Base-by-base conservation (phyloP, 805 yeast species). In the Lipomyces starkeyi region DNA sequence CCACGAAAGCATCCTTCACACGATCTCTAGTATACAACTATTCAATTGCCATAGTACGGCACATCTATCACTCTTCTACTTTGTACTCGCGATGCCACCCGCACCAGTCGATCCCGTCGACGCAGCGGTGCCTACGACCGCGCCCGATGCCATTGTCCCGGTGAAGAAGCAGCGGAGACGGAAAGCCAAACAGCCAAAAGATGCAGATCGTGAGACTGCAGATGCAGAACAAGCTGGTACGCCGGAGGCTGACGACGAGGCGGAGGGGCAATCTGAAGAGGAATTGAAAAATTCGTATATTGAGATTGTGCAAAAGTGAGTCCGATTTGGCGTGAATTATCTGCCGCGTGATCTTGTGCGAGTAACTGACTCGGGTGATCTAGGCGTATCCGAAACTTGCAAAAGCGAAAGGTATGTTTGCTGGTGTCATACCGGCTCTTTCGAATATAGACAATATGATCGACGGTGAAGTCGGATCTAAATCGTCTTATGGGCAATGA, bases 321-420 rank as follows among this genome's bases (percentile, higher is more conserved):
- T 43, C 35, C n/a, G 14, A 54, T 17, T 22, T 54, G 34, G 27
- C n/a, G 49, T 8, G 20, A 32, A 29, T 29, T 17, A 29, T 57
- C 40, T 29, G 11, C 37, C 20, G 34, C 29, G 34, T 29, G 34
- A 29, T 14, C 57, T 25, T 29, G 34, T 14, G 29, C 34, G n/a
- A 7, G 40, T 53, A 20, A 14, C 32, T 22, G 58, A n/a, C 58
- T 17, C 40, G 7, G 37, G 20, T 56, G 59, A 43, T 17, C 40
- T 32, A 73, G 74, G 69, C 77, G 81, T 5, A 73, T 78, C 59
- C 79, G 81, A 53, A 79, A 79, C 68, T 73, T 79, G 20, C 77
- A 73, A 61, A 79, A 79, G 68, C 75, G 81, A 55, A 78, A 78
- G 72, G 69, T 65, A 62, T 8, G 57, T n/a, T 8, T n/a, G 11